Conservation (phyloP, 805 yeast species). For the Suhomyces emberorum region DNA sequence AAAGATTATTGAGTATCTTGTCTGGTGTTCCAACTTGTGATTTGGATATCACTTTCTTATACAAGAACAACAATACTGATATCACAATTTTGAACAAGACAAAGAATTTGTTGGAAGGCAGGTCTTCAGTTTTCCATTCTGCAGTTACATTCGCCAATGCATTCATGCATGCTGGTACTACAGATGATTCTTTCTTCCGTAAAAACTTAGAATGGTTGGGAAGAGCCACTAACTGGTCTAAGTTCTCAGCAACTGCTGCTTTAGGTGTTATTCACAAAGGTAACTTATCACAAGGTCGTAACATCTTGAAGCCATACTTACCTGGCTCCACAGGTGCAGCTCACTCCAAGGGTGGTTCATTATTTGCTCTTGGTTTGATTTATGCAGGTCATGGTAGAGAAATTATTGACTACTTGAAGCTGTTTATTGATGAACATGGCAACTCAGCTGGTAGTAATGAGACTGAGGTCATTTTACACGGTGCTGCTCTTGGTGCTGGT, state of each 20-base stretch:
- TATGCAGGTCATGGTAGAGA: slow-evolving; percentile 96
- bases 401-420: slow-evolving; percentile 72
- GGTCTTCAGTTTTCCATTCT: slow-evolving; percentile 90
- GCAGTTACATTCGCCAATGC: slow-evolving; percentile 95
- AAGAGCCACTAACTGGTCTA: slow-evolving; percentile 98
- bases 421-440: slow-evolving; percentile 63
- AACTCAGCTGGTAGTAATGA: slow-evolving; percentile 65
- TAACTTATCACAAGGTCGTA: slow-evolving; percentile 84
- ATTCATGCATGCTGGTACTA: slow-evolving; percentile 92
- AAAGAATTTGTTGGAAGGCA: slow-evolving; percentile 78
- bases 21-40: slow-evolving; percentile 95
- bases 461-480: slow-evolving; percentile 83
- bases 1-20: slow-evolving; percentile 63
- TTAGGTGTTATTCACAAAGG: slow-evolving; percentile 96
- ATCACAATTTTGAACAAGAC: slow-evolving; percentile 75
- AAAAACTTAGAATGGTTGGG: slow-evolving; percentile 93
- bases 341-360: slow-evolving; percentile 93
- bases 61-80: slow-evolving; percentile 85
- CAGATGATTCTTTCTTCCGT: slow-evolving; percentile 89
- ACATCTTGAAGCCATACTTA: slow-evolving; percentile 83
- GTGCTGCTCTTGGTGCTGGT: slow-evolving; percentile 94
- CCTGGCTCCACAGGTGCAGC: slow-evolving; percentile 79
- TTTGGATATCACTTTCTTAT: slow-evolving; percentile 80
- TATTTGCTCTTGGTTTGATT: slow-evolving; percentile 88
- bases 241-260: slow-evolving; percentile 96